Percentiles rank a stretch among this genome's conserved stretches.
Conservation (phyloP, 331 rosid genomes). For the Ulmus americana region DNA sequence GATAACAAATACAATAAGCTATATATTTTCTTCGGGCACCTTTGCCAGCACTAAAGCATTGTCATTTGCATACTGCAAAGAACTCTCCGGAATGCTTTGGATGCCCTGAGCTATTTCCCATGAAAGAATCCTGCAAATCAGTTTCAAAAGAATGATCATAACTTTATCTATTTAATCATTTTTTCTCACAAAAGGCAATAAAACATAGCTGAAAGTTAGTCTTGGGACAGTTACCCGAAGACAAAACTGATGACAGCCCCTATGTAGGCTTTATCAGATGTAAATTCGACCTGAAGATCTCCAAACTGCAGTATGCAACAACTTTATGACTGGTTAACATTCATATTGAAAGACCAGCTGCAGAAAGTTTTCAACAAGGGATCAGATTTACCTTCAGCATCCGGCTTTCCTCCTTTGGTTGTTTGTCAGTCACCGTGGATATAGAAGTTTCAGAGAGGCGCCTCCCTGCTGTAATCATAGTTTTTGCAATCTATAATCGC, state of each 20-base stretch:
- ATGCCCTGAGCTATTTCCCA: slow-evolving; percentile 80
- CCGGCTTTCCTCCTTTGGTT: slow-evolving; percentile 48
- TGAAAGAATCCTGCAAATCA: slow-evolving; percentile 57
- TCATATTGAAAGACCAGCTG: slow-evolving; percentile 11
- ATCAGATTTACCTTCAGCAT: slow-evolving; percentile 57
- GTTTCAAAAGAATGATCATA: slow-evolving; percentile 10
- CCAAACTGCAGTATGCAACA: slow-evolving; percentile 60
- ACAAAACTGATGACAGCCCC: slow-evolving; percentile 54
- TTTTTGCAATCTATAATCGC: slow-evolving; percentile 61
- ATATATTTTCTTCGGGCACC: slow-evolving; percentile 42
- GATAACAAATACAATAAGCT: slow-evolving; percentile 3
- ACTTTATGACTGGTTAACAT: slow-evolving; percentile 19
- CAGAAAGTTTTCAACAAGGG: slow-evolving; percentile 15
- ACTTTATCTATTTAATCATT: slow-evolving; percentile 5
- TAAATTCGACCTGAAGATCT: slow-evolving; percentile 79
- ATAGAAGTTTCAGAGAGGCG: slow-evolving; percentile 49
- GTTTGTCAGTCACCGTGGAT: slow-evolving; percentile 39
- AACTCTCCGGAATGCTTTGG: slow-evolving; percentile 63
- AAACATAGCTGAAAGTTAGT: slow-evolving; percentile 5
- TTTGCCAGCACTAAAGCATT: slow-evolving; percentile 76
- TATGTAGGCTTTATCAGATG: slow-evolving; percentile 58
- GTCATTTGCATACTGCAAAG: slow-evolving; percentile 80
- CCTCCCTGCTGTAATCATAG: slow-evolving; percentile 64
- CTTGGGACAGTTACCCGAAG: slow-evolving; percentile 20
- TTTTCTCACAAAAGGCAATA: not conserved